These are phyloP conservation scores for Yamadazyma jaroonii DNA, from an alignment of 1,139 yeast species.

Conservation along the genomic window DNA sequence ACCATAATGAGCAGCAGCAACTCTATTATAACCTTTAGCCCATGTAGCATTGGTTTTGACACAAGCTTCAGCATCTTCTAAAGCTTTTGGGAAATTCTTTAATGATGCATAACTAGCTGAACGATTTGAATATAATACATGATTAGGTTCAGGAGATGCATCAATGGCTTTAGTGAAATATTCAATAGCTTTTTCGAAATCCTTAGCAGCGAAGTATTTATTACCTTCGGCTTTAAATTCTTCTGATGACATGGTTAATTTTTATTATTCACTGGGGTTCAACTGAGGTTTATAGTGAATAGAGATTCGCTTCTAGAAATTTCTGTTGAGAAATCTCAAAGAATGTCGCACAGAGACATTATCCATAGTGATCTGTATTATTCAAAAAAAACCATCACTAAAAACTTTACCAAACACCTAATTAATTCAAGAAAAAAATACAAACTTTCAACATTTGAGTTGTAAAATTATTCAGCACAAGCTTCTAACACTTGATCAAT, in stretches of 20 bases:
- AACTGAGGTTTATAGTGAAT: background rate
- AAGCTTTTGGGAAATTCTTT: conserved; percentile 69
- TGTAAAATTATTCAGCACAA: conserved; percentile 6
- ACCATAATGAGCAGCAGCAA: conserved; percentile 91
- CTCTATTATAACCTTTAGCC: conserved; percentile 95
- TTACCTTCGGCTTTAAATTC: conserved; percentile 84
- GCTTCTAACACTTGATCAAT: conserved; percentile 39
- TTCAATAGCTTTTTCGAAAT: conserved; percentile 76
- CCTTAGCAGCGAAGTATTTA: conserved; percentile 86
- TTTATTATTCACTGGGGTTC: conserved; percentile 1
- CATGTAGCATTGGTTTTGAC: conserved; percentile 75
- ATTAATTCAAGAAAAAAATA: too few species aligned
- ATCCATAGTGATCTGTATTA: background rate
- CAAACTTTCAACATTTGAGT: too few species aligned
- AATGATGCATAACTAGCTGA: conserved; percentile 89
- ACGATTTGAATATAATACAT: conserved; percentile 87
- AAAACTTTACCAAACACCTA: conserved; percentile 2
- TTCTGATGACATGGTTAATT: conserved; percentile 51
- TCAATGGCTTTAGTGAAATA: conserved; percentile 84
- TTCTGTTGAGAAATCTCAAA: background rate
- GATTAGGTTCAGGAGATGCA: conserved; percentile 78
- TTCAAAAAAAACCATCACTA: background rate
- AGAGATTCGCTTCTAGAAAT: conserved; percentile 4
- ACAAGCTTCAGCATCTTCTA: conserved; percentile 81
- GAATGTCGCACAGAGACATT: background rate